A percentile compares a stretch with the other conserved stretches of the same genome.
phyloP scores from a whole-genome alignment of 495 filamentous ascomycete species.

The Annulohypoxylon bovei region DNA sequence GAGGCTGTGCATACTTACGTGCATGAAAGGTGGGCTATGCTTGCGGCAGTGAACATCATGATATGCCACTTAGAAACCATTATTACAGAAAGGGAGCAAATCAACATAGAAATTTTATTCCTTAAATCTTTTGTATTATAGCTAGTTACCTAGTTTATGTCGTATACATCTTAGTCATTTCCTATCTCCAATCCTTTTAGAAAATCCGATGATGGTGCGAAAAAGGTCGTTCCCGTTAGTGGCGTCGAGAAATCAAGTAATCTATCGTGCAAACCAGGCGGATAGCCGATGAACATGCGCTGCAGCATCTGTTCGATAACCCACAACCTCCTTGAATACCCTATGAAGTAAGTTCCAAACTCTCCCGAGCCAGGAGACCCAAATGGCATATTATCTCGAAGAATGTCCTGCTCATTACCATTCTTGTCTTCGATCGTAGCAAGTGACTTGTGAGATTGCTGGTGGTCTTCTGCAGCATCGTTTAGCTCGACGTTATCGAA shows the following conservation, averaged over 20 bases:
- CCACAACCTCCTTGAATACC: constrained; percentile 64
- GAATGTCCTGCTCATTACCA: constrained; percentile 62
- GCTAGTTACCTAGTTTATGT: too few relatives aligned
- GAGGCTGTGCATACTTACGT: too few relatives aligned
- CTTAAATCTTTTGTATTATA: neutral
- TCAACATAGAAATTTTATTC: too few relatives aligned
- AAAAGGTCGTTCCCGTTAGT: constrained; percentile 63
- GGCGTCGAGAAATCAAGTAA: constrained; percentile 65
- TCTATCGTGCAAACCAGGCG: constrained; percentile 65
- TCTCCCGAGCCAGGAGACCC: constrained; percentile 62
- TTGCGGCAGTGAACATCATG: too few relatives aligned
- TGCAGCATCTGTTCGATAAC: constrained; percentile 68
- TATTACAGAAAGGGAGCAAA: too few relatives aligned
- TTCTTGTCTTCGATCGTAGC: constrained; percentile 63
- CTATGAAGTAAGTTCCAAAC: constrained; percentile 70
- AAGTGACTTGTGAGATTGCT: constrained; percentile 64
- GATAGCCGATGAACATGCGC: constrained; percentile 66
- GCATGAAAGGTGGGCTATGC: too few relatives aligned
- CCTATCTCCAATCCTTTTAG: constrained; percentile 49
- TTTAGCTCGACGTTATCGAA: constrained; percentile 65
- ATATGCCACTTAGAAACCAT: too few relatives aligned
- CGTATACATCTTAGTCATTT: too few relatives aligned
- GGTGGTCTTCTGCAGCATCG: constrained; percentile 57
- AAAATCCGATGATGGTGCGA: constrained; percentile 60
- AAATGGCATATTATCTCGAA: constrained; percentile 71